Evolutionary conservation across 225 moss, liverwort and hornwort genomes (phyloP).

Genomic region (Physcomitrium patens): DNA sequence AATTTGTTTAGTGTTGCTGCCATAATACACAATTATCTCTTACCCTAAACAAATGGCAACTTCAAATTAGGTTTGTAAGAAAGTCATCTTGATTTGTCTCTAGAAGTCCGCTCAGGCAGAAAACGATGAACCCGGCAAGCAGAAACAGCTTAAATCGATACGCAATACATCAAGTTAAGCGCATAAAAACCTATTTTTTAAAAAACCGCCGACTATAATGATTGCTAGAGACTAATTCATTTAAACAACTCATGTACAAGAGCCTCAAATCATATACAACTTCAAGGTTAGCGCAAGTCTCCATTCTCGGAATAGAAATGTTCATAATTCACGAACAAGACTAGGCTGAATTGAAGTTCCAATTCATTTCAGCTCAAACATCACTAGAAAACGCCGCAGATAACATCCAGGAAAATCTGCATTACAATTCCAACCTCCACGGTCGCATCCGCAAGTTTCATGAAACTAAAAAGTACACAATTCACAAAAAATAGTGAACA

Average conservation of each 20-base stretch:
- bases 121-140: too few relatives aligned
- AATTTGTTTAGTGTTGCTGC: not conserved
- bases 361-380: slow-evolving; percentile 1
- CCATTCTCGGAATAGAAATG: not conserved
- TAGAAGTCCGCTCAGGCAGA: too few relatives aligned
- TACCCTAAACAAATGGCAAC: slow-evolving; percentile 5
- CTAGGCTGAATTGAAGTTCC: slow-evolving; percentile 7
- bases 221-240: too few relatives aligned
- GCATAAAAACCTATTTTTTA: not conserved
- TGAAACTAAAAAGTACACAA: not conserved
- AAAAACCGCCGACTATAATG: slow-evolving; percentile 18
- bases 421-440: slow-evolving; percentile 8
- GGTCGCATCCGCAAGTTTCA: not conserved
- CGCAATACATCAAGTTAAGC: too few relatives aligned
- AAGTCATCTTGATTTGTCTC: not conserved
- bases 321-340: slow-evolving; percentile 11
- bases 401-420: not conserved
- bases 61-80: slow-evolving; percentile 6
- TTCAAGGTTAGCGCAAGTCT: too few relatives aligned
- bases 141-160: too few relatives aligned
- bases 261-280: too few relatives aligned
- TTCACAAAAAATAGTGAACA: slow-evolving; percentile 1
- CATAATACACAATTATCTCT: slow-evolving; percentile 12
- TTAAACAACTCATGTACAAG: too few relatives aligned
- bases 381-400: not conserved